phyloP scores from a whole-genome alignment of 2,329 filamentous ascomycete genomes.

The Salinomyces thailandicus region DNA sequence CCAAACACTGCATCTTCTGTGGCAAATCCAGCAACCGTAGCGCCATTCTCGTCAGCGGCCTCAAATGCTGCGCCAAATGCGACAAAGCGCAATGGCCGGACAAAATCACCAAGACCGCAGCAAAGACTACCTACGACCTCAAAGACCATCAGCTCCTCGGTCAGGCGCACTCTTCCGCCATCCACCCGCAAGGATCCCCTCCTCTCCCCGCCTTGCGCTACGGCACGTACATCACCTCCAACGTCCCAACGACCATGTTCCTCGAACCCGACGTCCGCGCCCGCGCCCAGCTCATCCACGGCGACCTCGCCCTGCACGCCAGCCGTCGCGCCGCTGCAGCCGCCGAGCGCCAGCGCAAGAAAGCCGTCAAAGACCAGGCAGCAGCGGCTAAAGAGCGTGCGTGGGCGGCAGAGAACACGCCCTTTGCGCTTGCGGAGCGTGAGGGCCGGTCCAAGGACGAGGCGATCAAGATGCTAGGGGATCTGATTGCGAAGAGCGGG shows the following conservation, averaged over 20 bases:
- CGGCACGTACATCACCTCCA: slow-evolving; percentile 15
- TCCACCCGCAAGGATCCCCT: background rate
- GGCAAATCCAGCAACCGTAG: slow-evolving; percentile 16
- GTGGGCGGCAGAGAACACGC: too few relatives aligned
- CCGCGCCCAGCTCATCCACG: slow-evolving; percentile 14
- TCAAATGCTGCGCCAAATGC: slow-evolving; percentile 21
- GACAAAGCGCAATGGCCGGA: slow-evolving; percentile 21
- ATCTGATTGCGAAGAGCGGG: too few relatives aligned
- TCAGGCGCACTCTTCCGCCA: slow-evolving; percentile 2
- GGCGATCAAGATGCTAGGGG: too few relatives aligned
- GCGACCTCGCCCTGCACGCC: slow-evolving; percentile 12
- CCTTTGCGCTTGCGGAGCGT: too few relatives aligned
- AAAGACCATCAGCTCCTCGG: slow-evolving; percentile 17
- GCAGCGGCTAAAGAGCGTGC: too few relatives aligned
- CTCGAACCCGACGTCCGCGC: slow-evolving; percentile 15
- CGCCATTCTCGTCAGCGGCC: slow-evolving; percentile 21
- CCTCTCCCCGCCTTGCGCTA: slow-evolving; percentile 13
- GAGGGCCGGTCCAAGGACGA: too few relatives aligned
- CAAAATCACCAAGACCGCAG: slow-evolving; percentile 23
- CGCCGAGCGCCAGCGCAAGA: slow-evolving; percentile 8
- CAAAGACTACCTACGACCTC: slow-evolving; percentile 15
- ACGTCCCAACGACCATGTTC: slow-evolving; percentile 20
- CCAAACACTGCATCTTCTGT: slow-evolving; percentile 23
- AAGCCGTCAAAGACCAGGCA: too few relatives aligned
- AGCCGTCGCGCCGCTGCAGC: slow-evolving; percentile 6